Evolutionary conservation across 805 yeast genomes (phyloP), one percentile per base, ranked within the genome.

Genomic region (Danielozyma ontarioensis): DNA sequence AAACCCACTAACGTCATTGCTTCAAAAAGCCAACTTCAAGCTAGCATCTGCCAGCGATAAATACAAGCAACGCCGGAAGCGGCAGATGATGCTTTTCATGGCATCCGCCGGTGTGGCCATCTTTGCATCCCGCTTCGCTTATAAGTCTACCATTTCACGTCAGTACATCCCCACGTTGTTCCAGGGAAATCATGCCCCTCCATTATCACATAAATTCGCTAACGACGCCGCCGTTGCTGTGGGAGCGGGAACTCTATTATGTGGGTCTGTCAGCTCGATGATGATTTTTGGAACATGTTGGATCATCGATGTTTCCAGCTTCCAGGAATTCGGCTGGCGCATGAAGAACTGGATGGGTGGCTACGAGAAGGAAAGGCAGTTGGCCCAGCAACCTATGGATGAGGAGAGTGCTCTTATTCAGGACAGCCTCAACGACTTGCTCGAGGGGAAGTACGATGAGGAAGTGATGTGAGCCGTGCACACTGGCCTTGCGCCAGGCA

Each of bases 201-300:
- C 96, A 4, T 68, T 78, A n/a, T 50, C 67, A 26, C 83, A 80
- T 50, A 80, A 83, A 19, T 79, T 84, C 52, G 78, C 84, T 40
- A 74, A 77, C 34, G 96, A 88, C 54, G 96, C 96, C 2, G 75
- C 86, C 22, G 77, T 79, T 26, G 96, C 96, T 0, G 86, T 89
- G 3, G 76, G 81, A 0, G 80, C 84, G 26, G 94, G 96, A 2
- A 76, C 95, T 0, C 59, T 83, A 29, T 61, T 89, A 13, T 84
- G 96, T 2, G 70, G 79, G 0, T 72, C 87, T 1, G 75, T 86
- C 0, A 72, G 82, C 46, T 73, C 85, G 2, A 84, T 85, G 86
- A 58, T 76, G 4, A 64, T 79, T 2, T 74, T 84, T 25, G 94
- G 95, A 2, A 67, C 78, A 2, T 79, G 86, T 48, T 88, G 96